Conservation (phyloP, 2,329 filamentous ascomycete genomes). For the Malbranchea zuffiana region DNA sequence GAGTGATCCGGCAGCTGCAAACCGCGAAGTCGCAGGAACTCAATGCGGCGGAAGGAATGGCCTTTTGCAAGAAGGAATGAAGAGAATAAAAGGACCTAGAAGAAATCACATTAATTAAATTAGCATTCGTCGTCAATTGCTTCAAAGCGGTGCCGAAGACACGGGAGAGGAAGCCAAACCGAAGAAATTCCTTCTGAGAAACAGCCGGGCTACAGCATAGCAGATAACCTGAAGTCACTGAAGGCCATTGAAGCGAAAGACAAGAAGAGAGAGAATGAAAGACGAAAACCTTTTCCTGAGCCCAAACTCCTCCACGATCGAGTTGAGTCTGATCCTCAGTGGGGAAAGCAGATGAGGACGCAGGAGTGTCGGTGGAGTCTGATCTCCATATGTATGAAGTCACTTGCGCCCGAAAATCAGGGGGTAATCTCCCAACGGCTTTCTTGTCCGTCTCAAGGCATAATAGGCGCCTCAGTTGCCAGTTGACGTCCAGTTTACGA, state of each 20-base stretch:
- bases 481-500: no score
- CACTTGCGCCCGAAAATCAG: neutral
- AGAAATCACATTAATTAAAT: no score
- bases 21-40: slow-evolving; percentile 1
- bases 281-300: slow-evolving; percentile 10
- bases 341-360: no score
- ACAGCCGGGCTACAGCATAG: no score
- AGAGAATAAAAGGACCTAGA: no score
- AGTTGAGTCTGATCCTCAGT: no score
- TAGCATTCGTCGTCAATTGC: no score
- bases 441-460: no score
- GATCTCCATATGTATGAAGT: slow-evolving; percentile 2
- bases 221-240: neutral
- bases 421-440: no score
- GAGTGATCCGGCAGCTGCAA: slow-evolving; percentile 5
- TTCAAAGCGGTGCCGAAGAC: no score
- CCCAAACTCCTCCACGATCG: no score
- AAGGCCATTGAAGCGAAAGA: slow-evolving; percentile 4
- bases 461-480: no score
- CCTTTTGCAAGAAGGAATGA: neutral
- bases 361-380: slow-evolving; percentile 3
- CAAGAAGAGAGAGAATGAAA: slow-evolving; percentile 6
- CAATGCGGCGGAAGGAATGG: neutral
- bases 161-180: slow-evolving; percentile 1
- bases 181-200: neutral